Evolutionary conservation across 2,329 filamentous ascomycete species (phyloP).

Genomic region (Colletotrichum musae): DNA sequence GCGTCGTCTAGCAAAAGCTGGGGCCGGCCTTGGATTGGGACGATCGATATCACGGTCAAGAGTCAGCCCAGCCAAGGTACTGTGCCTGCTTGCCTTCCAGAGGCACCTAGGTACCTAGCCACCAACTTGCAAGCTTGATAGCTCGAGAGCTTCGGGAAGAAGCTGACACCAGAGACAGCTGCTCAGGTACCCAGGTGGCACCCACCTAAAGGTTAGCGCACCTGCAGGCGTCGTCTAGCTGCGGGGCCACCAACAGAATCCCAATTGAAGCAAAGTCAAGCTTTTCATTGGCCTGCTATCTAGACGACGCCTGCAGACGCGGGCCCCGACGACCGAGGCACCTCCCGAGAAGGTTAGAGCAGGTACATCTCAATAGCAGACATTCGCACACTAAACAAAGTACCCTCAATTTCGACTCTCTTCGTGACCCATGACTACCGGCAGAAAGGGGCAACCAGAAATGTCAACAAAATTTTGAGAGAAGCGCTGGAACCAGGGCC

Average conservation of each 20-base stretch:
- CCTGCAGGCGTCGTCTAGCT: slow-evolving; percentile 38
- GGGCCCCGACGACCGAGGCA: slow-evolving; percentile 26
- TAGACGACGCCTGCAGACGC: slow-evolving; percentile 40
- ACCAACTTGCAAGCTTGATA: neutral
- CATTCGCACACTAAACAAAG: neutral
- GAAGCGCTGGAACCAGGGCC: slow-evolving; percentile 9
- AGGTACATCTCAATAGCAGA: neutral
- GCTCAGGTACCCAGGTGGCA: no score
- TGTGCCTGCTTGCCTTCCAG: no score
- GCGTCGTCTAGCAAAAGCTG: slow-evolving; percentile 18
- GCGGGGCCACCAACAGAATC: slow-evolving; percentile 18
- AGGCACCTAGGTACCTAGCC: neutral
- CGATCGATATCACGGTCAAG: no score
- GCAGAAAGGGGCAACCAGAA: slow-evolving; percentile 40
- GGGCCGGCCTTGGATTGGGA: neutral
- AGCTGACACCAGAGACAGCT: neutral
- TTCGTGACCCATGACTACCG: slow-evolving; percentile 40
- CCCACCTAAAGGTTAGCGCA: neutral
- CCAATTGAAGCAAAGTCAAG: slow-evolving; percentile 33
- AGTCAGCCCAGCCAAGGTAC: no score
- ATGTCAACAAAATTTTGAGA: slow-evolving; percentile 42
- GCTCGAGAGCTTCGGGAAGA: neutral
- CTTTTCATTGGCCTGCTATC: slow-evolving; percentile 35
- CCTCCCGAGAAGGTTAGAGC: slow-evolving; percentile 28
- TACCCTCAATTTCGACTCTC: slow-evolving; percentile 27